Evolutionary conservation across 768 basidiomycete species (phyloP).

Genomic region (Suillus variegatus): DNA sequence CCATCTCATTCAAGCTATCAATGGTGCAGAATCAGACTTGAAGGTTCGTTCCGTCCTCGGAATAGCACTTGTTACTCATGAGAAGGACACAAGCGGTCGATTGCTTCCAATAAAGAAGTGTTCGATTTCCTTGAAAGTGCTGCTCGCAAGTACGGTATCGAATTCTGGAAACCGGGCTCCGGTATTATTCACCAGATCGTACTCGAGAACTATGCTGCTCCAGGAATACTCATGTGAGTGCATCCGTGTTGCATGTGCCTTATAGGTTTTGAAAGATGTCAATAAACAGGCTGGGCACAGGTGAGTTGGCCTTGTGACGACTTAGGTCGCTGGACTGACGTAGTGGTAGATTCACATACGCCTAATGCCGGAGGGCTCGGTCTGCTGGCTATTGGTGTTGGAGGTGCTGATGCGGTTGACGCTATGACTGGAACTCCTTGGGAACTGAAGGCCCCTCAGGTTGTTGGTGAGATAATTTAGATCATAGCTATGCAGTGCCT

Average conservation of each 20-base stretch:
- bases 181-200: slow-evolving; percentile 98
- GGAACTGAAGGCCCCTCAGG: slow-evolving; percentile 91
- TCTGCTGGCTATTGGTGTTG: slow-evolving; percentile 97
- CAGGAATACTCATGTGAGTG: slow-evolving; percentile 85
- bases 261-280: slow-evolving; percentile 13
- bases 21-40: slow-evolving; percentile 85
- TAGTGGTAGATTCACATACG: slow-evolving; percentile 82
- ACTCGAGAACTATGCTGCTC: slow-evolving; percentile 95
- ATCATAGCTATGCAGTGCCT: not conserved
- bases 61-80: slow-evolving; percentile 3
- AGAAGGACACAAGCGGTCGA: slow-evolving; percentile 58
- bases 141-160: slow-evolving; percentile 88
- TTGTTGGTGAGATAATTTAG: slow-evolving; percentile 57
- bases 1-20: slow-evolving; percentile 93
- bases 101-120: slow-evolving; percentile 90
- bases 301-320: slow-evolving; percentile 36
- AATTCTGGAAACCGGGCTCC: slow-evolving; percentile 93
- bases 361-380: slow-evolving; percentile 98
- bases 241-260: slow-evolving; percentile 11
- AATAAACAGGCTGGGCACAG: slow-evolving; percentile 72
- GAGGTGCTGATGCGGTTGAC: slow-evolving; percentile 97
- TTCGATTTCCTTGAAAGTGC: slow-evolving; percentile 97
- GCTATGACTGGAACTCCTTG: slow-evolving; percentile 98
- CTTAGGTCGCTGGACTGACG: slow-evolving; percentile 1
- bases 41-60: slow-evolving; percentile 47